phyloP scores from a whole-genome alignment of 1,284 basidiomycete genomes.

The Golubevia pallescens region DNA sequence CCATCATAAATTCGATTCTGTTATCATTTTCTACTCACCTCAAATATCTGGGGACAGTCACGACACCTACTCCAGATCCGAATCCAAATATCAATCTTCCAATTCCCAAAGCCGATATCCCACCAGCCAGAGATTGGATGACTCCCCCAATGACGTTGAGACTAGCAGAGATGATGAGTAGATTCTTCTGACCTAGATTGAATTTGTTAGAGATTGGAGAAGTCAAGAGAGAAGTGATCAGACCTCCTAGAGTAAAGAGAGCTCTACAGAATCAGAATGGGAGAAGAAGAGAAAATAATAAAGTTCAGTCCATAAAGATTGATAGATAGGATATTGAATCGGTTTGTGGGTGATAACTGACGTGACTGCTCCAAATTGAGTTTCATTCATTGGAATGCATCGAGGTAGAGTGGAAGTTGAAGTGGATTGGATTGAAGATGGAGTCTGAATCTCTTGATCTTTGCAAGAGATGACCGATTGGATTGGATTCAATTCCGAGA shows the following conservation, averaged over 20 bases:
- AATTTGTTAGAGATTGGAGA: conserved; percentile 10
- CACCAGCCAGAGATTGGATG: background rate
- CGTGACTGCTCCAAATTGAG: conserved; percentile 30
- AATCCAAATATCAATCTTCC: conserved; percentile 43
- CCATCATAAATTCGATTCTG: background rate
- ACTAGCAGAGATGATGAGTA: conserved; percentile 1
- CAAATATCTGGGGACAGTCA: conserved; percentile 42
- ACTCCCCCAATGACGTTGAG: conserved; percentile 4
- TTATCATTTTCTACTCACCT: background rate
- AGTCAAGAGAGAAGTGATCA: conserved; percentile 22
- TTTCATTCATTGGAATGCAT: conserved; percentile 29
- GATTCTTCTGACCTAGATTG: background rate
- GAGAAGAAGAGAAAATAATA: background rate
- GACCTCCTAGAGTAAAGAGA: conserved; percentile 55
- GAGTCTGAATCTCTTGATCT: conserved; percentile 14
- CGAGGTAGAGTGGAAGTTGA: conserved; percentile 24
- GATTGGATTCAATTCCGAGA: conserved; percentile 5
- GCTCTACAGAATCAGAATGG: conserved; percentile 6
- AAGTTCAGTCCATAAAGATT: too few species aligned
- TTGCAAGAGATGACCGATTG: too few species aligned
- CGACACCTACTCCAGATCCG: conserved; percentile 44
- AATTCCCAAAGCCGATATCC: conserved; percentile 3
- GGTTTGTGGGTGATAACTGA: too few species aligned
- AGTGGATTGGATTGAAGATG: conserved; percentile 55
- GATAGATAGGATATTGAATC: too few species aligned